These are phyloP conservation scores for Akanthomyces muscarius DNA, from an alignment of 2,329 filamentous ascomycete genomes.

Conservation along the genomic window DNA sequence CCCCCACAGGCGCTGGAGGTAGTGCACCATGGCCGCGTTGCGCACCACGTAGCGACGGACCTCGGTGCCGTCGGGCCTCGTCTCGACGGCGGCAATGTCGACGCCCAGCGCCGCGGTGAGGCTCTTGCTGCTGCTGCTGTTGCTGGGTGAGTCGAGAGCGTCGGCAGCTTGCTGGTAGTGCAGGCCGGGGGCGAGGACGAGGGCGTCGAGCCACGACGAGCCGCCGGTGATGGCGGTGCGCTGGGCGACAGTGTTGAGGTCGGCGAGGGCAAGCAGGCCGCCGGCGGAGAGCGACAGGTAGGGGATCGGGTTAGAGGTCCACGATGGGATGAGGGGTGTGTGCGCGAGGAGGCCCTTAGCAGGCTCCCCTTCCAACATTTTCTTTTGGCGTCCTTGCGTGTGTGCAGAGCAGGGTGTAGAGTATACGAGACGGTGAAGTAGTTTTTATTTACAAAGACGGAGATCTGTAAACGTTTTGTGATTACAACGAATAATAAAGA, in stretches of 20 bases:
- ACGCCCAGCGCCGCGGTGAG: slow-evolving; percentile 25
- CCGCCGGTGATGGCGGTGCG: slow-evolving; percentile 55
- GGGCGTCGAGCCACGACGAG: slow-evolving; percentile 51
- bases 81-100: slow-evolving; percentile 36
- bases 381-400: not conserved
- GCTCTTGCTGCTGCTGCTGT: slow-evolving; percentile 32
- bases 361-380: not conserved
- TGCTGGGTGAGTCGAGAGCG: slow-evolving; percentile 35
- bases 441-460: too few relatives aligned
- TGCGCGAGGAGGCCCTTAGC: not conserved
- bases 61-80: slow-evolving; percentile 26
- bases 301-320: slow-evolving; percentile 44
- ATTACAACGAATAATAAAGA: too few relatives aligned
- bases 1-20: slow-evolving; percentile 31
- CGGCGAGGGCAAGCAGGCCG: slow-evolving; percentile 56
- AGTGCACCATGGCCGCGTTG: slow-evolving; percentile 52
- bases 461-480: not conserved
- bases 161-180: slow-evolving; percentile 58
- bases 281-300: slow-evolving; percentile 44
- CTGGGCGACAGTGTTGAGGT: slow-evolving; percentile 52
- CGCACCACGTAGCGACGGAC: slow-evolving; percentile 35
- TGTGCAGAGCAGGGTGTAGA: too few relatives aligned
- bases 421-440: too few relatives aligned
- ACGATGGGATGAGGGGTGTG: slow-evolving; percentile 35
- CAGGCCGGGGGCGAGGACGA: slow-evolving; percentile 56